Conservation (phyloP, 768 basidiomycete genomes). For the Lentinula aciculospora region DNA sequence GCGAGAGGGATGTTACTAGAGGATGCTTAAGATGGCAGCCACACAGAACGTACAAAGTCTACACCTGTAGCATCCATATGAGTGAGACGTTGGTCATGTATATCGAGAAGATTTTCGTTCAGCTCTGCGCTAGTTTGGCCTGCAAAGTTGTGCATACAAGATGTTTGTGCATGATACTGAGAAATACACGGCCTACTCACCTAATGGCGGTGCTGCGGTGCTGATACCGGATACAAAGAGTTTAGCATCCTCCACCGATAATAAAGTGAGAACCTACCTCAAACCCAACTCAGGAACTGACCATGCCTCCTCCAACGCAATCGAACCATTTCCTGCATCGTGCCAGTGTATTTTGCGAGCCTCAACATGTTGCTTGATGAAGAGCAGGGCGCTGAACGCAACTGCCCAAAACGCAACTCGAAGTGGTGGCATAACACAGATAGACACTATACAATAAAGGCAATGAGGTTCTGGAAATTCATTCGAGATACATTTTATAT, state of each 20-base stretch:
- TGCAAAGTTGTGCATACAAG: background rate
- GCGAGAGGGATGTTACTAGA: no score
- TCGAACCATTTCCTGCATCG: constrained; percentile 1
- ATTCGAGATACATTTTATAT: background rate
- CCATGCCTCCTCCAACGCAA: constrained; percentile 6
- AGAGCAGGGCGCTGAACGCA: background rate
- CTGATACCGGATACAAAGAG: background rate
- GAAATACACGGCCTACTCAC: background rate
- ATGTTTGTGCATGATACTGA: background rate
- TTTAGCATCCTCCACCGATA: background rate
- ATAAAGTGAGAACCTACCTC: background rate
- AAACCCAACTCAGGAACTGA: background rate
- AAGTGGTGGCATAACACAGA: background rate
- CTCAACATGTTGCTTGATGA: background rate
- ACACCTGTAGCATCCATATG: constrained; percentile 3
- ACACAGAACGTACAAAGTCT: constrained; percentile 1
- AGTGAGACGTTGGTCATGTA: constrained; percentile 2
- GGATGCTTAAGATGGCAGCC: no score
- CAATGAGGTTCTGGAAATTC: background rate
- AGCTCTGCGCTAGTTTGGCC: background rate
- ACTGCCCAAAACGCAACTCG: background rate
- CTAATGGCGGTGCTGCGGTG: background rate
- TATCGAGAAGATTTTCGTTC: constrained; percentile 4
- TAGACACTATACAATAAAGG: background rate
- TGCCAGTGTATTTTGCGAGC: background rate